Evolutionary conservation across 495 filamentous ascomycete genomes (phyloP).

Genomic region (Astrocystis sublimbata): DNA sequence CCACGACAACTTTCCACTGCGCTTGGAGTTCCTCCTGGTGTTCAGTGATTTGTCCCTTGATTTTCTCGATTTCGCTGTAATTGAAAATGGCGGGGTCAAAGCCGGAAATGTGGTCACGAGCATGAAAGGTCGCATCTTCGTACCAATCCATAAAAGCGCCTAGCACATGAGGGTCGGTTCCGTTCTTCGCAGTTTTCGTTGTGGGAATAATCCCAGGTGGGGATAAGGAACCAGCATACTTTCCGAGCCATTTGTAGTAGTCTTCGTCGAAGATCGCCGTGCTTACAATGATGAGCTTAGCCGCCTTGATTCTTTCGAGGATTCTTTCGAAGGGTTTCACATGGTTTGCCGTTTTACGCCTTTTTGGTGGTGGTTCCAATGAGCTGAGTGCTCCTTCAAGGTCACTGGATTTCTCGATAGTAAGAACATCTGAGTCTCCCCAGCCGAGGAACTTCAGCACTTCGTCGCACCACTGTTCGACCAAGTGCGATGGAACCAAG

Average conservation of each 20-base stretch:
- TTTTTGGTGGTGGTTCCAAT: no score
- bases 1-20: constrained; percentile 5
- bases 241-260: constrained; percentile 40
- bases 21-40: constrained; percentile 1
- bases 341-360: no score
- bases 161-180: constrained; percentile 22
- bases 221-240: constrained; percentile 50
- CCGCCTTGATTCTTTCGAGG: constrained; percentile 45
- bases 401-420: constrained; percentile 35
- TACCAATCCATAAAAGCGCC: constrained; percentile 59
- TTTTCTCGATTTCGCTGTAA: background rate
- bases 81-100: constrained; percentile 5
- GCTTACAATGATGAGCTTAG: constrained; percentile 59
- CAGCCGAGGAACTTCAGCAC: constrained; percentile 55
- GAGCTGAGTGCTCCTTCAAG: constrained; percentile 27
- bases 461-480: constrained; percentile 68
- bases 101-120: constrained; percentile 37
- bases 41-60: constrained; percentile 1
- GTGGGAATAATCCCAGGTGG: constrained; percentile 42
- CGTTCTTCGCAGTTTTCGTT: constrained; percentile 8
- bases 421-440: constrained; percentile 40
- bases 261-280: constrained; percentile 44
- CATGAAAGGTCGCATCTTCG: constrained; percentile 34
- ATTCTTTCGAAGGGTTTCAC: constrained; percentile 1
- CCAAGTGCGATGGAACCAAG: constrained; percentile 62